Evolutionary conservation across 2,329 filamentous ascomycete species (phyloP).

Genomic region (Aspergillus bombycis): DNA sequence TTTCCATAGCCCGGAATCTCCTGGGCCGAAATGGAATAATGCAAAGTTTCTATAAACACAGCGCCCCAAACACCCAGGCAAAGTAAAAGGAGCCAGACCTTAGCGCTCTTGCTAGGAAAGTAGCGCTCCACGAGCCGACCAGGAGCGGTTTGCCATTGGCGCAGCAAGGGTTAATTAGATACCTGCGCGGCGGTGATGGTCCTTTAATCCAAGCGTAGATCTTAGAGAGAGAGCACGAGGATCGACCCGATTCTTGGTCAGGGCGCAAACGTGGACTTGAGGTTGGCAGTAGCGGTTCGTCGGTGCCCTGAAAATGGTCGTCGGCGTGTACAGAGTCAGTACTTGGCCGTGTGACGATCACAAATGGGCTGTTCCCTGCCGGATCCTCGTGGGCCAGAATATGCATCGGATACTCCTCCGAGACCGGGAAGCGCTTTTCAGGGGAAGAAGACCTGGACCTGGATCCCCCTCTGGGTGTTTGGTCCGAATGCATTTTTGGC

Average conservation of each 20-base stretch:
- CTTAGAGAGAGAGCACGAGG: conserved; percentile 28
- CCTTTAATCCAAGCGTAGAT: conserved; percentile 34
- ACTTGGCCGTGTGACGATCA: conserved; percentile 20
- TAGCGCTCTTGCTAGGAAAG: conserved; percentile 28
- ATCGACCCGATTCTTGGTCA: conserved; percentile 13
- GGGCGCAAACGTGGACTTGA: conserved; percentile 11
- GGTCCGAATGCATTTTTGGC: conserved; percentile 1
- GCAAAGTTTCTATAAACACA: conserved; percentile 36
- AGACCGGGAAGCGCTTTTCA: background rate
- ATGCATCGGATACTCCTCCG: conserved; percentile 17
- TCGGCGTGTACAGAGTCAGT: conserved; percentile 20
- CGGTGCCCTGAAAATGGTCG: conserved; percentile 17
- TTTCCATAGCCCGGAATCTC: conserved; percentile 37
- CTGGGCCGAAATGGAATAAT: conserved; percentile 34
- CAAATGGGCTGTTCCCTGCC: conserved; percentile 15
- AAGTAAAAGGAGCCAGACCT: conserved; percentile 30
- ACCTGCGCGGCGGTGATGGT: conserved; percentile 35
- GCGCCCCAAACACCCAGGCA: conserved; percentile 35
- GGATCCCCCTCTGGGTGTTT: background rate
- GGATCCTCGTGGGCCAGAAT: conserved; percentile 9
- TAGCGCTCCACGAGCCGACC: conserved; percentile 34
- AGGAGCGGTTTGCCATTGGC: conserved; percentile 37
- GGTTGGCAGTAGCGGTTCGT: conserved; percentile 27
- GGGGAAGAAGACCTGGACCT: conserved; percentile 1
- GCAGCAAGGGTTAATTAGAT: conserved; percentile 39